Base-by-base conservation (phyloP, 148 eudicot genomes). In the Heliosperma pusillum region DNA sequence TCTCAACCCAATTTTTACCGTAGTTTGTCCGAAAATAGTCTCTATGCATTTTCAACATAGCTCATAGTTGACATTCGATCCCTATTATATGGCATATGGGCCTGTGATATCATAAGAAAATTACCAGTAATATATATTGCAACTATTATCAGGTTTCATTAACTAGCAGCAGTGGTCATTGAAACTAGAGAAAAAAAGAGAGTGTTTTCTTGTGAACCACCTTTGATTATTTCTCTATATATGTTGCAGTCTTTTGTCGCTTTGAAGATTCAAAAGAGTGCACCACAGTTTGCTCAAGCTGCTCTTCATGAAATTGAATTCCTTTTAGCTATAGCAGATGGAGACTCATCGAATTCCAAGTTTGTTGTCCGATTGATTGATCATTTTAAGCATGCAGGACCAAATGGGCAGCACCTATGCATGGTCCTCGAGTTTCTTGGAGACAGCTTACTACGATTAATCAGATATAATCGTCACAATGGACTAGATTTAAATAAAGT, bases 361-460 rank as follows among this genome's bases (percentile, higher is more conserved):
- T 89, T 53, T 58, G 86, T 90, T 62, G 89, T 89, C 76, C 83
- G 82, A 69, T 82, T 95, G 70, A 82, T 95, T 50, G 97, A 95
- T 80, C 97, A 92, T 75, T 95, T 95, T 80, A 95, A 92, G 83
- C 97, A 92, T 55, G 20, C 87, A 26, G 98, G 97, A 81, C 98
- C 97, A 74, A 95, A 92, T 78, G 98, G 97, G 77, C 96, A 92
- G 75, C 97, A 92, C 77, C 78, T 83, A 55, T 92, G 97, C 87
- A 92, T 90, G 98, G 96, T 95, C 74, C 96, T 95, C 53, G 98
- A 95, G 80, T 92, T 92, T 86, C 96, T 95, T 27, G 98, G 98
- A 44, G 98, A 95, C 82, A 95, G 92, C 82, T 83, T 95, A 66
- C 91, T 95, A 30, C 90, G 88, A 64, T 76, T 95, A 26, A 95